Evolutionary conservation across 805 yeast genomes (phyloP).

Genomic region (Cyberlindnera euphorbiiphila): DNA sequence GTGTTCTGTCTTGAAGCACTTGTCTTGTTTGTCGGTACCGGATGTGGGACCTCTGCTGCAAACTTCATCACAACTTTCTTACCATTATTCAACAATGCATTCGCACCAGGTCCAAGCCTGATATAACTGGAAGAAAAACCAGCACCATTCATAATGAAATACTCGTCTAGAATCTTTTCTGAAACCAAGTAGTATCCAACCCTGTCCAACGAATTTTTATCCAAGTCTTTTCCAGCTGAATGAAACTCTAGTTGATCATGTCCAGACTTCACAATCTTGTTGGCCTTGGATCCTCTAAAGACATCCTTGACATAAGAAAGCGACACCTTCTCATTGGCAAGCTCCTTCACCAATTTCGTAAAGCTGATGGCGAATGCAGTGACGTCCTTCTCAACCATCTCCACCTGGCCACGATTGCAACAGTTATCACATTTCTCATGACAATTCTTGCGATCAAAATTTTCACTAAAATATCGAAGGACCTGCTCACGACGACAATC

Average conservation of each 20-base stretch:
- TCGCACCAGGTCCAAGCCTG: conserved; percentile 54
- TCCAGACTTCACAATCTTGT: conserved; percentile 59
- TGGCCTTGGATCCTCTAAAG: conserved; percentile 64
- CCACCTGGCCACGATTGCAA: conserved; percentile 38
- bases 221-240: conserved; percentile 64
- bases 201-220: conserved; percentile 73
- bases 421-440: conserved; percentile 84
- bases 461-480: conserved; percentile 84
- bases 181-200: conserved; percentile 75
- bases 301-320: conserved; percentile 78
- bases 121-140: conserved; percentile 83
- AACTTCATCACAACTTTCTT: conserved; percentile 51
- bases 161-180: conserved; percentile 63
- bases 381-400: conserved; percentile 58
- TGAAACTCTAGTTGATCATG: conserved; percentile 58
- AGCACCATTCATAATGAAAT: conserved; percentile 63
- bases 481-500: conserved; percentile 92
- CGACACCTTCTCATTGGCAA: conserved; percentile 64
- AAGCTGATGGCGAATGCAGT: conserved; percentile 60
- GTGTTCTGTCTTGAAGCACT: no score
- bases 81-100: conserved; percentile 40
- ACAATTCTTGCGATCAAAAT: conserved; percentile 64
- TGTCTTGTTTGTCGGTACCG: conserved; percentile 10
- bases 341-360: conserved; percentile 50
- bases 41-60: conserved; percentile 17